Percentiles rank a stretch among this genome's conserved stretches.
These are phyloP conservation scores for Umbellularia californica DNA, from an alignment of 164 flowering plant species.

Conservation along the genomic window DNA sequence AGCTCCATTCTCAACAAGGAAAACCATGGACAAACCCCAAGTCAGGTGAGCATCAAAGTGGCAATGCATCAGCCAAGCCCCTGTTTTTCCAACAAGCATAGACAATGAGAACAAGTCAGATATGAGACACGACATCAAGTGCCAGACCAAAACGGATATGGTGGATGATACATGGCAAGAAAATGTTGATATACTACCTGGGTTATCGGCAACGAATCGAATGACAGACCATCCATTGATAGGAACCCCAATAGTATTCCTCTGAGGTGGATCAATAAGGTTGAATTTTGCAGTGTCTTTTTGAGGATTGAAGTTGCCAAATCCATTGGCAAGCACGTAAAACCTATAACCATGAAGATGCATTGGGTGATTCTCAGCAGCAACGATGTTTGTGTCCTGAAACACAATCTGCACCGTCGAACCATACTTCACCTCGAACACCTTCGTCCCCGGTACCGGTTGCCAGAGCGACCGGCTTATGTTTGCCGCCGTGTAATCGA, in stretches of 20 bases:
- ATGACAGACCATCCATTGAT: constrained; percentile 82
- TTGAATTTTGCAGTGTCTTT: constrained; percentile 66
- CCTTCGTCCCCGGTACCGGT: constrained; percentile 51
- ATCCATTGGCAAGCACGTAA: constrained; percentile 62
- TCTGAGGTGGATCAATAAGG: constrained; percentile 64
- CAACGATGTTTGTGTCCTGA: constrained; percentile 65
- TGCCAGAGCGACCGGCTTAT: constrained; percentile 66
- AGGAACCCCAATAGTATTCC: constrained; percentile 75
- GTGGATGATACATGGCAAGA: too few species aligned
- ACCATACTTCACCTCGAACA: constrained; percentile 56
- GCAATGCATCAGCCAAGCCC: constrained; percentile 54
- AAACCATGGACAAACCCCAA: constrained; percentile 83
- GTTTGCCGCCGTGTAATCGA: constrained; percentile 68
- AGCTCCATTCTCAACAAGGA: constrained; percentile 67
- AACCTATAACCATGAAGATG: constrained; percentile 86
- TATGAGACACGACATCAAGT: too few species aligned
- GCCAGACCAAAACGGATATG: too few species aligned
- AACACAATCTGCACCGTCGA: constrained; percentile 60
- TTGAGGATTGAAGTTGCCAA: constrained; percentile 64
- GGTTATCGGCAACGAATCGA: constrained; percentile 85
- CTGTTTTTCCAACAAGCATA: background rate
- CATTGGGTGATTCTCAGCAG: constrained; percentile 81
- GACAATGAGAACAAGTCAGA: too few species aligned
- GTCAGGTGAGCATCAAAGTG: constrained; percentile 71
- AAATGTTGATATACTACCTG: constrained; percentile 37